Evolutionary conservation across 2,329 filamentous ascomycete species (phyloP).

Genomic region (Chaetomiaceae sp.): DNA sequence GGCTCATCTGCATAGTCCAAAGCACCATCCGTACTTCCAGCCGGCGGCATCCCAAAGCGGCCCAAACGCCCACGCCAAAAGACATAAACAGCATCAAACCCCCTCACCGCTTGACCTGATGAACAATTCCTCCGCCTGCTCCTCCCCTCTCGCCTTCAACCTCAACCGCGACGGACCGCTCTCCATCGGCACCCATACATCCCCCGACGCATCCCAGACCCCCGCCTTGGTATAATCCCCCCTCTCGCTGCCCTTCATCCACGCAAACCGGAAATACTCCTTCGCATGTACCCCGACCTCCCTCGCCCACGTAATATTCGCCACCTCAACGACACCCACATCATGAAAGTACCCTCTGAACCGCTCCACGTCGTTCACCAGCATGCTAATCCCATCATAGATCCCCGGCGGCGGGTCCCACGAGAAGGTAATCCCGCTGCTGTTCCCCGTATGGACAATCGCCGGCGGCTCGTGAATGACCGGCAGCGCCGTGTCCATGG

Average conservation of each 20-base stretch:
- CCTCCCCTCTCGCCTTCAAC: slow-evolving; percentile 29
- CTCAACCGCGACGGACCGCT: slow-evolving; percentile 52
- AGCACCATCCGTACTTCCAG: too few species aligned
- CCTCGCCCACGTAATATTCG: slow-evolving; percentile 54
- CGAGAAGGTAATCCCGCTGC: slow-evolving; percentile 57
- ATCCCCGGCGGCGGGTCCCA: slow-evolving; percentile 44
- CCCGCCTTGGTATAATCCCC: slow-evolving; percentile 74
- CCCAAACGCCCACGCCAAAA: background rate
- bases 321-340: slow-evolving; percentile 32
- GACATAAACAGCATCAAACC: background rate
- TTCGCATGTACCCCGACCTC: slow-evolving; percentile 38
- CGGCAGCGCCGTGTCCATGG: slow-evolving; percentile 57
- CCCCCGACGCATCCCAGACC: slow-evolving; percentile 56
- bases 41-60: too few species aligned
- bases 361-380: slow-evolving; percentile 81
- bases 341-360: slow-evolving; percentile 66
- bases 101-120: too few species aligned
- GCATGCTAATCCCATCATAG: slow-evolving; percentile 70
- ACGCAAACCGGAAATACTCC: slow-evolving; percentile 75
- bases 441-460: slow-evolving; percentile 34
- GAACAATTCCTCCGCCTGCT: background rate
- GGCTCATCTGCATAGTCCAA: too few species aligned
- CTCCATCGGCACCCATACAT: slow-evolving; percentile 58
- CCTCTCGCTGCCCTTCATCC: slow-evolving; percentile 56
- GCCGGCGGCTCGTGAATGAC: slow-evolving; percentile 40